These are phyloP conservation scores for Fusarium sp. DNA, from an alignment of 2,329 filamentous ascomycete genomes.

Conservation along the genomic window DNA sequence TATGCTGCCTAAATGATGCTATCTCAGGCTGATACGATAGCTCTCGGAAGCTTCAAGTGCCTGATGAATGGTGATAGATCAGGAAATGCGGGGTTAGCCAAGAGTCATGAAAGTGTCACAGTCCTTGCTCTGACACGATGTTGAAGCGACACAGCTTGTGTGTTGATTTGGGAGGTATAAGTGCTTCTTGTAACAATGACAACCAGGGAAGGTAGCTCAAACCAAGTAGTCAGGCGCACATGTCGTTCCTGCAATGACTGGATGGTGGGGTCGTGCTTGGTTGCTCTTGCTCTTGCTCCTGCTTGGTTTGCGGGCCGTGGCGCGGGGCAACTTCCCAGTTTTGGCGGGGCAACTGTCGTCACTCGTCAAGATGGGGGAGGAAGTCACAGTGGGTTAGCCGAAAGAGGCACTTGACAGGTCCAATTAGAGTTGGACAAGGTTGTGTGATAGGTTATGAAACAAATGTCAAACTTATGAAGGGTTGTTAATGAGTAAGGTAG, in stretches of 20 bases:
- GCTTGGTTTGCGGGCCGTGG: slow-evolving; percentile 25
- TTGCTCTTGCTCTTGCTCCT: slow-evolving; percentile 18
- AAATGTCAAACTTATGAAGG: slow-evolving; percentile 19
- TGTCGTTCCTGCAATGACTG: slow-evolving; percentile 21
- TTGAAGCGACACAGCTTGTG: background rate
- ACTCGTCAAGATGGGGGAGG: slow-evolving; percentile 15
- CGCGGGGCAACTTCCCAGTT: slow-evolving; percentile 38
- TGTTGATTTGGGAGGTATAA: background rate
- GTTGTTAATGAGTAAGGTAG: background rate
- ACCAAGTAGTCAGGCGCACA: slow-evolving; percentile 29
- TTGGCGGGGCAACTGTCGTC: slow-evolving; percentile 38
- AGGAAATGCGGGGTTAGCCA: slow-evolving; percentile 15
- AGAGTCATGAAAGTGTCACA: background rate
- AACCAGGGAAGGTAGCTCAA: slow-evolving; percentile 8
- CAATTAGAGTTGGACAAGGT: slow-evolving; percentile 21
- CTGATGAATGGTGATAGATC: slow-evolving; percentile 20
- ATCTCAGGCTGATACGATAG: slow-evolving; percentile 31
- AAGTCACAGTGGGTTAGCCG: slow-evolving; percentile 14
- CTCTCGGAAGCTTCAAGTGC: slow-evolving; percentile 19
- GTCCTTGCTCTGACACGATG: background rate
- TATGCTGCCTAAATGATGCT: slow-evolving; percentile 30
- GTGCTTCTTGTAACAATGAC: slow-evolving; percentile 1
- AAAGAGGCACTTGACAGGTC: slow-evolving; percentile 18
- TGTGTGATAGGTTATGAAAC: slow-evolving; percentile 33
- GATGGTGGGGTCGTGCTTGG: slow-evolving; percentile 30